phyloP scores from a whole-genome alignment of 768 basidiomycete species.

The Collybiopsis luxurians region DNA sequence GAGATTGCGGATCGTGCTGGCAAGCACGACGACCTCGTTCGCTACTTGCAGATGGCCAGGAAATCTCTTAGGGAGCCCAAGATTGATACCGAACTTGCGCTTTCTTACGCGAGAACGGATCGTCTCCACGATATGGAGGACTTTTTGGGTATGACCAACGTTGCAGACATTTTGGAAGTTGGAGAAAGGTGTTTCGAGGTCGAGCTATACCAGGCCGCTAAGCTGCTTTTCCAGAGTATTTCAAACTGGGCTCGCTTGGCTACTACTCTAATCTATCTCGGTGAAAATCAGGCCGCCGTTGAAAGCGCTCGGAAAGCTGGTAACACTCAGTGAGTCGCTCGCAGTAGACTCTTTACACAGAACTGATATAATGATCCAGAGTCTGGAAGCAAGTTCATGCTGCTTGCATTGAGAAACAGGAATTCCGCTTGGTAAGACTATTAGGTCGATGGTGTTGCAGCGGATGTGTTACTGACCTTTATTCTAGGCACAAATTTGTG shows the following conservation, averaged over 20 bases:
- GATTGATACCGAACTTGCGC: conserved; percentile 97
- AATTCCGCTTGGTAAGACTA: conserved; percentile 80
- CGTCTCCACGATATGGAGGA: conserved; percentile 99
- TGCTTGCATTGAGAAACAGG: conserved; percentile 95
- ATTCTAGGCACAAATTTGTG: conserved; percentile 90
- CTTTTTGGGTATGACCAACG: conserved; percentile 97
- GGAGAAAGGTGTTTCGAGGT: conserved; percentile 99
- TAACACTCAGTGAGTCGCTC: conserved; percentile 81
- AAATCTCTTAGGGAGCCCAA: conserved; percentile 95
- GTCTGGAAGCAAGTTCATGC: conserved; percentile 99
- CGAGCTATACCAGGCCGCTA: conserved; percentile 95
- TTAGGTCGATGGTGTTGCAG: background rate
- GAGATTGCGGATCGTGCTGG: conserved; percentile 95
- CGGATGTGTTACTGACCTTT: conserved; percentile 10
- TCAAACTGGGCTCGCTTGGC: conserved; percentile 99
- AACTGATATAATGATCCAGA: conserved; percentile 34
- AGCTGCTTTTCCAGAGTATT: conserved; percentile 93
- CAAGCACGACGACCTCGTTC: conserved; percentile 89
- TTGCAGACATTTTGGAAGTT: conserved; percentile 93
- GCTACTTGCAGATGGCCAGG: conserved; percentile 98
- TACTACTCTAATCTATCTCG: conserved; percentile 96
- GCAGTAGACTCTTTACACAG: background rate
- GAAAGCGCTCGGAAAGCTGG: conserved; percentile 99
- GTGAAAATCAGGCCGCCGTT: conserved; percentile 97
- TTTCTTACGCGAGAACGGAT: conserved; percentile 97